These are phyloP conservation scores for Saccharomyces hybrid DNA, from an alignment of 1,139 yeast species.

Conservation along the genomic window DNA sequence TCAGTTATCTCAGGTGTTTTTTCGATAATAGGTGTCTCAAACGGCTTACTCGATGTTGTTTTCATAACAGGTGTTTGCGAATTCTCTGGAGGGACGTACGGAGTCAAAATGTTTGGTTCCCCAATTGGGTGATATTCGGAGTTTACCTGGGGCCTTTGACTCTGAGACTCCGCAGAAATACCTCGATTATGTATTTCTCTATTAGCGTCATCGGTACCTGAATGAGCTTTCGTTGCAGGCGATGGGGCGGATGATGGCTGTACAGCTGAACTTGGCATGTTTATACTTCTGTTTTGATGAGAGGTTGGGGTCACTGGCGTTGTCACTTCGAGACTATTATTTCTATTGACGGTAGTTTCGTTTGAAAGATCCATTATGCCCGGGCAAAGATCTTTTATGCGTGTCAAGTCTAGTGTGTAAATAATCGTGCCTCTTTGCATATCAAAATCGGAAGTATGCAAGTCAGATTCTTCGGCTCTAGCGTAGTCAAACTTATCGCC, in stretches of 20 bases:
- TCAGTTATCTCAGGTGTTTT: background rate
- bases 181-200: background rate
- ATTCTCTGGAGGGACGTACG: conserved; percentile 6
- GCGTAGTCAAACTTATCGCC: conserved; percentile 70
- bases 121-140: conserved; percentile 3
- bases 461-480: conserved; percentile 39
- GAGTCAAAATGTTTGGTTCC: conserved; percentile 11
- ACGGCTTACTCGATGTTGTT: background rate
- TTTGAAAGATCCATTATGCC: conserved; percentile 24
- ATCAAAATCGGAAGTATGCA: conserved; percentile 43
- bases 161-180: background rate
- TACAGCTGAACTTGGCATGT: background rate
- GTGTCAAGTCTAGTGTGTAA: conserved; percentile 50
- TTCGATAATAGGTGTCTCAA: background rate
- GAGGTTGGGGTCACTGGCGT: background rate
- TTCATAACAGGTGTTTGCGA: conserved; percentile 8
- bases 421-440: conserved; percentile 51
- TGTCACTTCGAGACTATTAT: background rate
- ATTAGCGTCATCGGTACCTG: background rate
- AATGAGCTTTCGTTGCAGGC: background rate
- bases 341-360: background rate
- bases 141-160: background rate
- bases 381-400: conserved; percentile 31
- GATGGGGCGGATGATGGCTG: background rate
- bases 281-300: background rate